These are phyloP conservation scores for Fusarium hainanense DNA, from an alignment of 2,329 filamentous ascomycete genomes.

Conservation along the genomic window DNA sequence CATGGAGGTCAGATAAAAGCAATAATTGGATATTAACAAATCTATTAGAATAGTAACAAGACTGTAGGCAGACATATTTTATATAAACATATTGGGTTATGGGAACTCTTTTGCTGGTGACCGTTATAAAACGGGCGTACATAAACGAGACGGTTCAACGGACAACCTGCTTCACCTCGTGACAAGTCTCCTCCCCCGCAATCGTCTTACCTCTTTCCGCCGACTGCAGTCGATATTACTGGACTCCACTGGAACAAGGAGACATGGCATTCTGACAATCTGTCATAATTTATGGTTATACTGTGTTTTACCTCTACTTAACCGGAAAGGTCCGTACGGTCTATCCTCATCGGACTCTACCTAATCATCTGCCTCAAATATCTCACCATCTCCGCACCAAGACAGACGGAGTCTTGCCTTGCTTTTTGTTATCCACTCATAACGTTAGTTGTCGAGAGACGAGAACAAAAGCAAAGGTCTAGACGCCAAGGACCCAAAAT, in stretches of 20 bases:
- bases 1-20: background rate
- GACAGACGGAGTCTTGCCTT: background rate
- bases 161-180: background rate
- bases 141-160: background rate
- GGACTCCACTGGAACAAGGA: constrained; percentile 14
- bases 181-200: constrained; percentile 28
- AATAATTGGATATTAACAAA: no score
- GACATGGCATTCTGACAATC: background rate
- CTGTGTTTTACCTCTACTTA: background rate
- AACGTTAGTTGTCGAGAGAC: background rate
- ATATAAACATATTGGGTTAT: background rate
- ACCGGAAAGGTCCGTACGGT: constrained; percentile 16
- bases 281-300: background rate
- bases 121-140: background rate
- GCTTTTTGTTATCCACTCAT: background rate
- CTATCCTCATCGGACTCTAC: background rate
- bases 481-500: constrained; percentile 17
- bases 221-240: constrained; percentile 4
- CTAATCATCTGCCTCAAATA: background rate
- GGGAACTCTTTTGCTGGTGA: no score
- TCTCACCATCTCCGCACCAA: constrained; percentile 11
- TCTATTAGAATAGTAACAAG: background rate
- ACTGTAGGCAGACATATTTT: background rate
- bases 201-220: constrained; percentile 30
- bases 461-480: constrained; percentile 10